These are phyloP conservation scores for Coemansia erecta DNA, from an alignment of 192 early-diverging fungal genomes.

Conservation along the genomic window DNA sequence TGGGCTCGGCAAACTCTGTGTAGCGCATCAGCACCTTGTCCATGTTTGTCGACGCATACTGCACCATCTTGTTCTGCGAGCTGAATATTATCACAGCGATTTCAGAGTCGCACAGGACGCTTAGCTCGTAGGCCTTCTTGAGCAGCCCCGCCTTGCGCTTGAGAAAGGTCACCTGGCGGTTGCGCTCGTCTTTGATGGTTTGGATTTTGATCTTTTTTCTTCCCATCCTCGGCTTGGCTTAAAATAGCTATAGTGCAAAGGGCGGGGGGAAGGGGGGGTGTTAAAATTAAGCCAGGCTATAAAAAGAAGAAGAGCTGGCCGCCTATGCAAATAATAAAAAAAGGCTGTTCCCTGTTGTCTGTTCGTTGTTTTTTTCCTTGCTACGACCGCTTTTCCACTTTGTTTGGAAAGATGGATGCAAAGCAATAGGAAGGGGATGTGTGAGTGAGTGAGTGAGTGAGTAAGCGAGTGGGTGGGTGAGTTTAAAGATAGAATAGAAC, in stretches of 20 bases:
- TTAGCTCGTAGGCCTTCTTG: constrained; percentile 96
- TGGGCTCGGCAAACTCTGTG: constrained; percentile 63
- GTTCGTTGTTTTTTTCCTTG: background rate
- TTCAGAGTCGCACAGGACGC: constrained; percentile 92
- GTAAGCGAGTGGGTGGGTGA: background rate
- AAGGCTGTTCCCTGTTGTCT: too few relatives aligned
- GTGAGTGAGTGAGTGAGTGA: background rate
- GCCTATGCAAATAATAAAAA: constrained; percentile 1
- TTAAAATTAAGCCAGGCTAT: background rate
- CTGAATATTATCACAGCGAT: constrained; percentile 95
- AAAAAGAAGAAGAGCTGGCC: too few relatives aligned
- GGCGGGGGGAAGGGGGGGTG: constrained; percentile 7
- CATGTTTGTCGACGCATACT: constrained; percentile 92
- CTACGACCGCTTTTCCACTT: background rate
- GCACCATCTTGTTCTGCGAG: constrained; percentile 87
- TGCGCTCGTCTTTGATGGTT: constrained; percentile 84
- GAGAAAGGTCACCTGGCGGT: constrained; percentile 91
- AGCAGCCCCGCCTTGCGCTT: constrained; percentile 93
- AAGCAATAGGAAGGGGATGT: too few relatives aligned
- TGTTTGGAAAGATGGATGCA: background rate
- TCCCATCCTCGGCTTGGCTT: constrained; percentile 63
- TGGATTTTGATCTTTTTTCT: constrained; percentile 94
- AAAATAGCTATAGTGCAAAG: background rate
- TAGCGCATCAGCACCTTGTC: constrained; percentile 89
- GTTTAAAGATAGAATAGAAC: constrained; percentile 1